phyloP scores from a whole-genome alignment of 495 filamentous ascomycete genomes.

The Aspergillus nanangensis region DNA sequence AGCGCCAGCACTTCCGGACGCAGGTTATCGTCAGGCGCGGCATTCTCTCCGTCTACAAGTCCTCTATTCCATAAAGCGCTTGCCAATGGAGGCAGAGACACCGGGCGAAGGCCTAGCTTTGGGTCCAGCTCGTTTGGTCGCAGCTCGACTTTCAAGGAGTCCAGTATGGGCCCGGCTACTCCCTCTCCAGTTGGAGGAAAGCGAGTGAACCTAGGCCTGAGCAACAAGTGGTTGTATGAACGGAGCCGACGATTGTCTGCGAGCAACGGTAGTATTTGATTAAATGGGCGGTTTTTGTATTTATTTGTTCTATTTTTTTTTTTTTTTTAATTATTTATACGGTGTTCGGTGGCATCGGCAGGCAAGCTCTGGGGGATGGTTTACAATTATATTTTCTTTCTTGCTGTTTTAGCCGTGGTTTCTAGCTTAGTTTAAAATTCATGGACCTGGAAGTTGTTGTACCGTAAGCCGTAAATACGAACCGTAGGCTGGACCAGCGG shows the following conservation, averaged over 20 bases:
- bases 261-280: constrained; percentile 36
- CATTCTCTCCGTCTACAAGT: constrained; percentile 53
- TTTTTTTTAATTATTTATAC: not conserved
- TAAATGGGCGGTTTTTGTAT: not conserved
- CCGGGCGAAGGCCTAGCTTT: constrained; percentile 57
- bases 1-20: constrained; percentile 39
- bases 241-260: constrained; percentile 46
- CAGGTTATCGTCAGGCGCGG: constrained; percentile 29
- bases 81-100: constrained; percentile 42
- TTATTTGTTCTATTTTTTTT: not conserved
- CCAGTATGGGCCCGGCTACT: constrained; percentile 16
- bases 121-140: constrained; percentile 40
- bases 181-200: constrained; percentile 47
- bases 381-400: too few relatives aligned
- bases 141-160: constrained; percentile 48
- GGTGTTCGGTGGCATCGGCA: too few relatives aligned
- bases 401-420: not conserved
- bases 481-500: constrained; percentile 3
- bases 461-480: not conserved
- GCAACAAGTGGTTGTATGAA: constrained; percentile 92
- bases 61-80: constrained; percentile 69
- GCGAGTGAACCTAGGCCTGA: constrained; percentile 66
- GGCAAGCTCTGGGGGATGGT: too few relatives aligned
- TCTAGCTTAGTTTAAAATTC: not conserved
- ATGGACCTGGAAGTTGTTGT: too few relatives aligned